Base-by-base conservation (phyloP, 257 asterid species). In the Solanum acaule region DNA sequence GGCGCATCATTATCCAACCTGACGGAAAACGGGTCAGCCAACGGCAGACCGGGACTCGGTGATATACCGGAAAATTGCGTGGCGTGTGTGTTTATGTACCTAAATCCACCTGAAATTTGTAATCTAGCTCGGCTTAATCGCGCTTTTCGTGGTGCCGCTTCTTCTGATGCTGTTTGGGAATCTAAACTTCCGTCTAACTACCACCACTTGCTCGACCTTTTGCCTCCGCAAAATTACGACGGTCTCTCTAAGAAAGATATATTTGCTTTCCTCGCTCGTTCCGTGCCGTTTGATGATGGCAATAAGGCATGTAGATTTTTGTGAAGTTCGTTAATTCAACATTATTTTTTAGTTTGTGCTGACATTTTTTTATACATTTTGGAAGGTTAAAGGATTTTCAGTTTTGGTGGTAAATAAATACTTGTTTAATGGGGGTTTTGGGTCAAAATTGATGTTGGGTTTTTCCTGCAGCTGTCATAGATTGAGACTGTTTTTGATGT, bases 1-100 rank as follows among this genome's bases (percentile, higher is more conserved):
- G 99, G 99, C 89, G 95, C 99, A 90, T 94, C 98, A 40, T 86
- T 96, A 56, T 97, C 99, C 37, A 95, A 88, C 95, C 91, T 94
- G 91, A 91, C 95, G 91, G 99, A 94, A 86, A 92, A 91, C 94
- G 97, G 95, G 86, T 91, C 96, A 86, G 90, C 89, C 73, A 83
- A 84, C 93, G 95, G 92, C 22, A 92, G 94, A 18, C 98, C 99
- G 88, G 95, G 99, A 46, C 90, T 97, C 49, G 99, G 99, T 78
- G 99, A 97, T 90, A 97, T 97, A 91, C 99, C 99, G 89, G 99
- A 97, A 94, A 94, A 94, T 89, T 97, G 99, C 90, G 98, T 97
- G 65, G 99, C 99, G 10, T 92, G 96, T 86, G 99, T 95, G 11
- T 94, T 97, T 82, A 90, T 95, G 75, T 88, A 97, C 90, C 94